These are phyloP conservation scores for Podaxis sp. DNA, from an alignment of 768 basidiomycete species.

Conservation along the genomic window DNA sequence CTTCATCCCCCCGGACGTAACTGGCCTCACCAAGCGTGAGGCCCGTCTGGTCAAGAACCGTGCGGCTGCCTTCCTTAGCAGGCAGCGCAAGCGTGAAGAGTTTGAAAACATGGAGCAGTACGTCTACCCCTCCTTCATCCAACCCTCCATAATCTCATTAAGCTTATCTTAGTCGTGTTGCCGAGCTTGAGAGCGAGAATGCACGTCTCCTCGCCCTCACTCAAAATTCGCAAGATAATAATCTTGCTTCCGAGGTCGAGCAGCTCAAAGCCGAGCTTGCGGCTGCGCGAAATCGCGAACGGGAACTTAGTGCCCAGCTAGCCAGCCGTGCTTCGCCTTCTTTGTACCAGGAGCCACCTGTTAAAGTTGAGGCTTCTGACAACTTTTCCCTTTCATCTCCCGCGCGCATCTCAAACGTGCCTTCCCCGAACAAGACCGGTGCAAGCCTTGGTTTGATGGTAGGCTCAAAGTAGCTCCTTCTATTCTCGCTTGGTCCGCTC, in stretches of 20 bases:
- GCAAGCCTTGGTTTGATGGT: slow-evolving; percentile 54
- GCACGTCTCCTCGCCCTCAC: slow-evolving; percentile 62
- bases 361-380: slow-evolving; percentile 62
- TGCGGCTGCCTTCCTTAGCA: slow-evolving; percentile 86
- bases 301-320: slow-evolving; percentile 59
- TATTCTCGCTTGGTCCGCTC: slow-evolving; percentile 17
- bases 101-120: slow-evolving; percentile 90
- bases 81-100: slow-evolving; percentile 89
- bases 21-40: slow-evolving; percentile 85
- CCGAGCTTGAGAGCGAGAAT: slow-evolving; percentile 82
- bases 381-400: slow-evolving; percentile 41
- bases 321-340: slow-evolving; percentile 27
- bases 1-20: slow-evolving; percentile 85
- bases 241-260: slow-evolving; percentile 58
- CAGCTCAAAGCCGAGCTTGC: slow-evolving; percentile 61
- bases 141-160: slow-evolving; percentile 14
- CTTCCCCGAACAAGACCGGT: slow-evolving; percentile 52
- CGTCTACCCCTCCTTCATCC: slow-evolving; percentile 29
- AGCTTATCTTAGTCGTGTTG: slow-evolving; percentile 59
- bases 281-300: slow-evolving; percentile 63
- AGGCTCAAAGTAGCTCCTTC: slow-evolving; percentile 3
- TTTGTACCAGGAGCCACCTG: slow-evolving; percentile 25
- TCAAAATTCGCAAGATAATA: slow-evolving; percentile 33
- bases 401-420: slow-evolving; percentile 31
- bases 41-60: slow-evolving; percentile 90